A percentile compares a stretch with the other conserved stretches of the same genome.
Conservation (phyloP, 2,329 filamentous ascomycete species). For the Epichloe sibirici region DNA sequence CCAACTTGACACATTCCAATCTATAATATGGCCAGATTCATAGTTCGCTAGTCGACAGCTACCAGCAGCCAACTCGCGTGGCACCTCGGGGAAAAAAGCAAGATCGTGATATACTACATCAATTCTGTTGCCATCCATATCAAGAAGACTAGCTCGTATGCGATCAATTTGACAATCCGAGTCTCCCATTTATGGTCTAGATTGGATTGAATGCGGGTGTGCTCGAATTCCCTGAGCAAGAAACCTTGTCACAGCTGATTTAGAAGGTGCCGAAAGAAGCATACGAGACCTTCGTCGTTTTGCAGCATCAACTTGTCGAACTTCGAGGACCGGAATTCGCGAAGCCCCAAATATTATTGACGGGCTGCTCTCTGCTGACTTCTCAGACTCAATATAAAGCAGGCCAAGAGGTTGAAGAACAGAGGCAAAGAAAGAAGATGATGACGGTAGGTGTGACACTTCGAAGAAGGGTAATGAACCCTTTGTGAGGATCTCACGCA, state of each 20-base stretch:
- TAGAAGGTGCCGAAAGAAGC: slow-evolving; percentile 56
- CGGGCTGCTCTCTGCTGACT: slow-evolving; percentile 5
- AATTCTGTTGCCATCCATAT: slow-evolving; percentile 75
- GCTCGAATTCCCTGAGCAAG: slow-evolving; percentile 57
- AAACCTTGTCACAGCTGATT: slow-evolving; percentile 56
- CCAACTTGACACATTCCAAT: not conserved
- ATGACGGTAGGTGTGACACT: slow-evolving; percentile 67
- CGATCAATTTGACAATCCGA: slow-evolving; percentile 5
- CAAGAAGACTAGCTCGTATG: slow-evolving; percentile 47
- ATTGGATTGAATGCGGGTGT: slow-evolving; percentile 33
- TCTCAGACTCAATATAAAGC: slow-evolving; percentile 34
- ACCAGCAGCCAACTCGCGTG: not conserved
- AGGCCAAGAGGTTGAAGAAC: slow-evolving; percentile 69
- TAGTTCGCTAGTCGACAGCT: not conserved
- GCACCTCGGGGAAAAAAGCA: slow-evolving; percentile 12
- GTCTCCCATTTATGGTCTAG: not conserved
- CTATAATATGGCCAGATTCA: not conserved
- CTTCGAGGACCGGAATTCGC: slow-evolving; percentile 28
- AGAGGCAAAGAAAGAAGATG: slow-evolving; percentile 73
- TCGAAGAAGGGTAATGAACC: slow-evolving; percentile 35
- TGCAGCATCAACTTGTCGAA: slow-evolving; percentile 29
- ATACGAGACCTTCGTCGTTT: slow-evolving; percentile 32
- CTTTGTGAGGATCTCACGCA: not conserved
- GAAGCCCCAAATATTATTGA: slow-evolving; percentile 31
- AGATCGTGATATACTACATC: slow-evolving; percentile 52